Percentiles rank a stretch among this genome's conserved stretches.
Evolutionary conservation across 2,329 filamentous ascomycete genomes (phyloP).

Genomic region (Penicillium sp.): DNA sequence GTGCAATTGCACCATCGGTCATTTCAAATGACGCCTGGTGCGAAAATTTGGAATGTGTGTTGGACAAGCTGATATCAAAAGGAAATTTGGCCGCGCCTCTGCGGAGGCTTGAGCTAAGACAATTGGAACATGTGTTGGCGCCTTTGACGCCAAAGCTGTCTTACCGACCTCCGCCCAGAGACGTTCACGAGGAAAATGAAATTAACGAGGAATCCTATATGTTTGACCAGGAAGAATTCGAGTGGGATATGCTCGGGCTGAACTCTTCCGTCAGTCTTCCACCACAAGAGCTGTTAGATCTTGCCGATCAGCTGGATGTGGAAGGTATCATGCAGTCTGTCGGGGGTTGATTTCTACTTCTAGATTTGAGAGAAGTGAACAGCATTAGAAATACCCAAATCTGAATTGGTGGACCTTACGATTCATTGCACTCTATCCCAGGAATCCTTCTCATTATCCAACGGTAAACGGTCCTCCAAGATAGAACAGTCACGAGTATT

Average conservation of each 20-base stretch:
- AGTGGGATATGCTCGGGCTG: conserved; percentile 26
- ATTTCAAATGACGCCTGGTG: conserved; percentile 40
- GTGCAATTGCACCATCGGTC: conserved; percentile 33
- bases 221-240: conserved; percentile 25
- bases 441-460: too few relatives aligned
- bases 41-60: conserved; percentile 38
- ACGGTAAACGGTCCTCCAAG: too few relatives aligned
- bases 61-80: conserved; percentile 42
- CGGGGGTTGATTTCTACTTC: conserved; percentile 2
- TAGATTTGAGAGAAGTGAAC: not conserved
- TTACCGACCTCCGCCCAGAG: conserved; percentile 1
- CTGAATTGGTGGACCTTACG: too few relatives aligned
- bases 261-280: conserved; percentile 27
- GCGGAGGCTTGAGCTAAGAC: conserved; percentile 40
- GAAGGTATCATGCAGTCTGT: conserved; percentile 26
- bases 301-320: conserved; percentile 28
- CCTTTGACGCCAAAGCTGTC: conserved; percentile 33
- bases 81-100: conserved; percentile 43
- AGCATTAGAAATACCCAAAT: too few relatives aligned
- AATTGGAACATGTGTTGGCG: conserved; percentile 40
- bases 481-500: too few relatives aligned
- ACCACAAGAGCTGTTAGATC: conserved; percentile 25
- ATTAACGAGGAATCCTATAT: conserved; percentile 12
- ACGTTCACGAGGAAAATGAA: conserved; percentile 2
- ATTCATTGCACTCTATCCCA: too few relatives aligned